These are phyloP conservation scores for Hypseocharis bilobata DNA, from an alignment of 441 rosid genomes.

Conservation along the genomic window DNA sequence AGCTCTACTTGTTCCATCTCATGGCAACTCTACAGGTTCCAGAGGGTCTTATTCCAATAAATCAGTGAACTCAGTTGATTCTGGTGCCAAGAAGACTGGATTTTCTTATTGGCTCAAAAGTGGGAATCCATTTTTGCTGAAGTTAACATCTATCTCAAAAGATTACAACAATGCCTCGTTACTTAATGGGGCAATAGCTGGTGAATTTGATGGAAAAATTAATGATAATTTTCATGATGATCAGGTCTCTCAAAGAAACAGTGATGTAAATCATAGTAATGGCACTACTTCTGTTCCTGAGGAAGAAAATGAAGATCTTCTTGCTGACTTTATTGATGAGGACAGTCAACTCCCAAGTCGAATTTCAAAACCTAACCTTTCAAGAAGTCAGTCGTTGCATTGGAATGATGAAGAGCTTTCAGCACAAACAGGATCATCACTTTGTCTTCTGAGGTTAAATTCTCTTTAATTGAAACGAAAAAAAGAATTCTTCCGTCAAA, in stretches of 20 bases:
- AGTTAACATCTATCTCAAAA: constrained; percentile 34
- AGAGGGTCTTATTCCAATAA: constrained; percentile 42
- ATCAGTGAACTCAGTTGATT: constrained; percentile 31
- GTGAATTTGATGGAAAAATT: constrained; percentile 39
- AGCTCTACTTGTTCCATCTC: constrained; percentile 49
- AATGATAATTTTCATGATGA: constrained; percentile 34
- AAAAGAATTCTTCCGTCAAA: constrained; percentile 5
- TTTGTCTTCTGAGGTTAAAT: constrained; percentile 79
- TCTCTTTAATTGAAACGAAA: constrained; percentile 15
- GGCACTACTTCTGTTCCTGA: constrained; percentile 52
- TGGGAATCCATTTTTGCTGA: constrained; percentile 76
- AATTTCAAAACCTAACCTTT: constrained; percentile 43
- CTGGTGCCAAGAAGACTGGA: constrained; percentile 48
- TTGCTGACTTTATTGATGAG: constrained; percentile 97
- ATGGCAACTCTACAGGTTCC: constrained; percentile 37
- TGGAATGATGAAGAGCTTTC: constrained; percentile 55
- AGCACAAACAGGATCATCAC: constrained; percentile 90
- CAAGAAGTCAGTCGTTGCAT: constrained; percentile 35
- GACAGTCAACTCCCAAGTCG: constrained; percentile 98
- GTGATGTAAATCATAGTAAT: constrained; percentile 34
- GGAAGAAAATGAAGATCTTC: constrained; percentile 95
- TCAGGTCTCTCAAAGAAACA: constrained; percentile 28
- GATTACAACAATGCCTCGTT: constrained; percentile 38
- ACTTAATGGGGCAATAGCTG: constrained; percentile 37
- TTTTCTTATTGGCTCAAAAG: constrained; percentile 69